phyloP scores from a whole-genome alignment of 1,139 yeast genomes.

The Suhomyces ambrosiae region DNA sequence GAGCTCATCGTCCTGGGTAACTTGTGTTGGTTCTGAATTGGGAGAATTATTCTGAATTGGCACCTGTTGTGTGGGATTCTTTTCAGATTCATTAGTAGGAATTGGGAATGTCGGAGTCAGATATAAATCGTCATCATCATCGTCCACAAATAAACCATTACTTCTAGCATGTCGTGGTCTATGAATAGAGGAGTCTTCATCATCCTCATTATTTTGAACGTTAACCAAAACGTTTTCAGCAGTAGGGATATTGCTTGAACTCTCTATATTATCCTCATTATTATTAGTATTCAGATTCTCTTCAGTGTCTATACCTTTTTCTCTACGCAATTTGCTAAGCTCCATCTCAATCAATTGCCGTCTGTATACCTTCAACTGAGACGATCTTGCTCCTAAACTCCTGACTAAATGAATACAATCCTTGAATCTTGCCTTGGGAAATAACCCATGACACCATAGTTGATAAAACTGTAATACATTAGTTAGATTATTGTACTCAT shows the following conservation, averaged over 20 bases:
- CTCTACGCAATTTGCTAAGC: conserved; percentile 34
- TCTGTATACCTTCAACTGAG: conserved; percentile 38
- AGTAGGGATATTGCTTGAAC: too few species aligned
- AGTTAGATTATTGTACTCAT: conserved; percentile 45
- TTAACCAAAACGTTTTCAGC: conserved; percentile 11
- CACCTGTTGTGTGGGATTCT: neutral
- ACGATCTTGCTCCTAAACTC: conserved; percentile 35
- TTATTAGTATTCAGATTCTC: conserved; percentile 1
- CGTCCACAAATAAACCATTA: conserved; percentile 33
- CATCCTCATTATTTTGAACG: conserved; percentile 14
- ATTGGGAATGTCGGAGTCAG: conserved; percentile 8
- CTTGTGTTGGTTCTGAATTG: neutral
- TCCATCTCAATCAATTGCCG: conserved; percentile 39
- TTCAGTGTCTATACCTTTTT: conserved; percentile 33
- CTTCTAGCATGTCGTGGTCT: conserved; percentile 16
- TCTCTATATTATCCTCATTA: too few species aligned
- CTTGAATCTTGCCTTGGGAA: conserved; percentile 73
- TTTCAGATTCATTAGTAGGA: neutral
- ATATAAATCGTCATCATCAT: conserved; percentile 26
- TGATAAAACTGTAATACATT: conserved; percentile 68
- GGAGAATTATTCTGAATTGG: neutral
- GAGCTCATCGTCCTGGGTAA: conserved; percentile 10
- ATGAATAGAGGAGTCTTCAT: conserved; percentile 34
- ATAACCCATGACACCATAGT: conserved; percentile 81
- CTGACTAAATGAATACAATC: conserved; percentile 53